A percentile compares a stretch with the other conserved stretches of the same genome.
Evolutionary conservation across 306 rosid species (phyloP).

Genomic region (Boehmeria nivea): DNA sequence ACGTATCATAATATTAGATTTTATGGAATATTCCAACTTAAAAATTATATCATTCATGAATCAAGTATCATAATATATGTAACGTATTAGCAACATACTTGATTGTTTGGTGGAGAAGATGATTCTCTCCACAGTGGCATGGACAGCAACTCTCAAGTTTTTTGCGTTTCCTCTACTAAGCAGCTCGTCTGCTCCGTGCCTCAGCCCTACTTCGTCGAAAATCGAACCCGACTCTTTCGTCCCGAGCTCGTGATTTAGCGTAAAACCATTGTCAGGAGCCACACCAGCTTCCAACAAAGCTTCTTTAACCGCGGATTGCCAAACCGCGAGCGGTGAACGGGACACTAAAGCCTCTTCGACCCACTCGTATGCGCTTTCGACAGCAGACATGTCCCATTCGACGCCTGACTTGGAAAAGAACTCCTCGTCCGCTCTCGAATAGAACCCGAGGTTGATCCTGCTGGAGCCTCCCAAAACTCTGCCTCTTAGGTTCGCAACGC

Average conservation of each 20-base stretch:
- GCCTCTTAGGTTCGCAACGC: slow-evolving; percentile 17
- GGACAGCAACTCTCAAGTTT: not conserved
- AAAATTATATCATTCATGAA: too few relatives aligned
- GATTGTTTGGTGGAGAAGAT: not conserved
- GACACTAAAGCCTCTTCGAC: slow-evolving; percentile 16
- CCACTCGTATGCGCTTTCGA: slow-evolving; percentile 18
- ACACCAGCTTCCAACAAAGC: slow-evolving; percentile 18
- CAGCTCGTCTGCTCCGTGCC: slow-evolving; percentile 1
- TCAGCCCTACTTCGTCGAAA: slow-evolving; percentile 11
- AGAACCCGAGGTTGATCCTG: slow-evolving; percentile 20
- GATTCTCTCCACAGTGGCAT: not conserved
- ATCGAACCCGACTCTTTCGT: slow-evolving; percentile 4
- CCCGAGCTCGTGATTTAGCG: slow-evolving; percentile 8
- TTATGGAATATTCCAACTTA: too few relatives aligned
- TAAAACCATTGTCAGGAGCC: slow-evolving; percentile 18
- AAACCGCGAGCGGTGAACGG: not conserved
- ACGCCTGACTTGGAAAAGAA: slow-evolving; percentile 4
- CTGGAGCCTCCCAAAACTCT: slow-evolving; percentile 26
- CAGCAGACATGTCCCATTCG: slow-evolving; percentile 20
- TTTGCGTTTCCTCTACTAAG: not conserved
- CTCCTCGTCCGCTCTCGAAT: not conserved
- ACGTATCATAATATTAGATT: too few relatives aligned
- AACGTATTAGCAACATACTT: not conserved
- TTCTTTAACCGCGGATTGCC: slow-evolving; percentile 8
- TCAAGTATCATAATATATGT: too few relatives aligned